These are phyloP conservation scores for Quambalaria eucalypti DNA, from an alignment of 1,284 basidiomycete species.

Conservation along the genomic window DNA sequence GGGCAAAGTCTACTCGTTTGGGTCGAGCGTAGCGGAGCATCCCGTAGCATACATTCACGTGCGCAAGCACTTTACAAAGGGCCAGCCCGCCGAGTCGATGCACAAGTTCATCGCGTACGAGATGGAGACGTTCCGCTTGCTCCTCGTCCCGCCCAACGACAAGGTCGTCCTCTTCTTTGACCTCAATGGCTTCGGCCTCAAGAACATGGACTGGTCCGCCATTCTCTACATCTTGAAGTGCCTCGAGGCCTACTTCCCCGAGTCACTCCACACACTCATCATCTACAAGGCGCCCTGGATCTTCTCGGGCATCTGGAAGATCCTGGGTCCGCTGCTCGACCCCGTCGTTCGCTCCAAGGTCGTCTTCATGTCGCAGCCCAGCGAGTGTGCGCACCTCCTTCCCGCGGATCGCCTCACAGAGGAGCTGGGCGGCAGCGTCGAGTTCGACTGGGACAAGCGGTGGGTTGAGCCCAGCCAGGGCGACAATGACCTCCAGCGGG, in stretches of 20 bases:
- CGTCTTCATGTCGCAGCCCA: constrained; percentile 27
- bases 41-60: constrained; percentile 46
- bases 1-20: constrained; percentile 46
- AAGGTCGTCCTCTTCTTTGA: constrained; percentile 47
- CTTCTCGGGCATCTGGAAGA: constrained; percentile 46
- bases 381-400: constrained; percentile 32
- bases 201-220: constrained; percentile 42
- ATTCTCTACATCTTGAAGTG: constrained; percentile 38
- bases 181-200: constrained; percentile 41
- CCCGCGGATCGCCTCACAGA: constrained; percentile 27
- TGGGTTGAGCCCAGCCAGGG: constrained; percentile 30
- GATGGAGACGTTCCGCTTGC: constrained; percentile 46
- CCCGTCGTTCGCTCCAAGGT: constrained; percentile 30
- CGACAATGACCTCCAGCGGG: constrained; percentile 42
- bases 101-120: constrained; percentile 43
- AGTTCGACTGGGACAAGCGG: constrained; percentile 13
- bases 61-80: constrained; percentile 33
- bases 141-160: constrained; percentile 45
- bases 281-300: constrained; percentile 49
- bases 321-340: constrained; percentile 28
- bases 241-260: constrained; percentile 48
- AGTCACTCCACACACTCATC: constrained; percentile 45
- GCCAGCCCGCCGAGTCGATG: constrained; percentile 45
- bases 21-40: constrained; percentile 42
- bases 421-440: constrained; percentile 26